These are phyloP conservation scores for Zalaria obscura DNA, from an alignment of 2,329 filamentous ascomycete species.

Conservation along the genomic window DNA sequence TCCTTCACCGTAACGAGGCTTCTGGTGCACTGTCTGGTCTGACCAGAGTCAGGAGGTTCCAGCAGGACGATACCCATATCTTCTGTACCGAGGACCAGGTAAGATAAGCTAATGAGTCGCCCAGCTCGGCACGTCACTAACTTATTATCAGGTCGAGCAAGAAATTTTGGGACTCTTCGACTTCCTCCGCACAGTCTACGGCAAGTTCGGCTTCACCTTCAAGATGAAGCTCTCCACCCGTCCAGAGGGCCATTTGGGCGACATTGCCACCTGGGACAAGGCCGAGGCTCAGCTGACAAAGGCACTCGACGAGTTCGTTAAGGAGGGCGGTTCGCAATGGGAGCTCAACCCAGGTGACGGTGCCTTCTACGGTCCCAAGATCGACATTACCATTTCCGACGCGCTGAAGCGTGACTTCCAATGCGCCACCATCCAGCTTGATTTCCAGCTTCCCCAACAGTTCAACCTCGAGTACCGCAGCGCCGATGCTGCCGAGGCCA, in stretches of 20 bases:
- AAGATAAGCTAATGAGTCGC: conserved; percentile 5
- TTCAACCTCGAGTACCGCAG: conserved; percentile 76
- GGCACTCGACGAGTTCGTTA: conserved; percentile 65
- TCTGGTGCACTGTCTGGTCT: conserved; percentile 83
- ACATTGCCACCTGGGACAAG: conserved; percentile 74
- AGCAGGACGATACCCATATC: conserved; percentile 93
- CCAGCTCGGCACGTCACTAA: not conserved
- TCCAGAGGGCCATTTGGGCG: conserved; percentile 76
- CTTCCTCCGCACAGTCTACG: conserved; percentile 68
- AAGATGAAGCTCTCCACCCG: conserved; percentile 90
- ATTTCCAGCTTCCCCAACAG: conserved; percentile 73
- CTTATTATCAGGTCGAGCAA: conserved; percentile 35
- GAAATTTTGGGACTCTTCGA: conserved; percentile 79
- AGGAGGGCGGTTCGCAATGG: conserved; percentile 54
- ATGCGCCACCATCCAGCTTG: conserved; percentile 87
- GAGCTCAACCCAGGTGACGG: conserved; percentile 88
- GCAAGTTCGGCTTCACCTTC: conserved; percentile 77
- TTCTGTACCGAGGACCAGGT: conserved; percentile 77
- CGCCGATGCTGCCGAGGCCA: conserved; percentile 22
- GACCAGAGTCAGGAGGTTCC: conserved; percentile 84
- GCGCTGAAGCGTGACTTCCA: conserved; percentile 73
- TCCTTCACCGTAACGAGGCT: conserved; percentile 87
- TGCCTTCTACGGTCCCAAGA: conserved; percentile 97
- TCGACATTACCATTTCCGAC: conserved; percentile 89
- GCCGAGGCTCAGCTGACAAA: conserved; percentile 70